These are phyloP conservation scores for Sordaria brevicollis DNA, from an alignment of 495 filamentous ascomycete genomes.

Conservation along the genomic window DNA sequence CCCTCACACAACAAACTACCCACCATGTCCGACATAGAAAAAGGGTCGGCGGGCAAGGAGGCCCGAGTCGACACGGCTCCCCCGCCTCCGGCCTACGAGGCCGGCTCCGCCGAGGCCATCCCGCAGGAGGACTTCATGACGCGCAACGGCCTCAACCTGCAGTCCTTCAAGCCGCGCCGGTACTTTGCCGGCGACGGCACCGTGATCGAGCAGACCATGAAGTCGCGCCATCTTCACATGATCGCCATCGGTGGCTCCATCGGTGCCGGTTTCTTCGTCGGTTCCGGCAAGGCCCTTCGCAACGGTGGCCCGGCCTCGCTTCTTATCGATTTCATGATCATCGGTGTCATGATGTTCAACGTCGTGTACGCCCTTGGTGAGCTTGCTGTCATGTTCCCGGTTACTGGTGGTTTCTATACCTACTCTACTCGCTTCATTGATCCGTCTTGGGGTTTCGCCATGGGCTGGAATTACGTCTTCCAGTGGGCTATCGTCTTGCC, in stretches of 20 bases:
- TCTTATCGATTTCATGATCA: constrained; percentile 44
- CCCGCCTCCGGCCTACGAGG: constrained; percentile 12
- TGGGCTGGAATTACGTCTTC: constrained; percentile 72
- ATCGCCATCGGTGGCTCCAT: constrained; percentile 68
- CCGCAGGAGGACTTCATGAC: constrained; percentile 32
- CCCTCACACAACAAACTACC: not conserved
- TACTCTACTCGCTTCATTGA: constrained; percentile 69
- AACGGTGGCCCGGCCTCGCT: constrained; percentile 39
- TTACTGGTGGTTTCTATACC: constrained; percentile 48
- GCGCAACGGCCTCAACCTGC: constrained; percentile 40
- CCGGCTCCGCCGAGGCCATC: constrained; percentile 6
- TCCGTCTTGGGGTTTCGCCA: constrained; percentile 74
- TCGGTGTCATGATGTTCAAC: constrained; percentile 46
- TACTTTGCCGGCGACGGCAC: constrained; percentile 22
- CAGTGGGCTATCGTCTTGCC: constrained; percentile 52
- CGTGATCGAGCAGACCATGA: constrained; percentile 48
- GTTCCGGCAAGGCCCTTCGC: constrained; percentile 37
- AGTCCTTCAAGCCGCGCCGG: constrained; percentile 37
- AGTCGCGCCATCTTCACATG: constrained; percentile 61
- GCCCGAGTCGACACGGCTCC: not conserved
- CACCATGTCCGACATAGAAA: not conserved
- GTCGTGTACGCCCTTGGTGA: constrained; percentile 64
- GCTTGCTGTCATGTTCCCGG: constrained; percentile 61
- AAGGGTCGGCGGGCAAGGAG: constrained; percentile 7
- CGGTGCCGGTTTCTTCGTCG: constrained; percentile 53